Evolutionary conservation across 345 rosid genomes (phyloP), one percentile per base, ranked within the genome.

Genomic region (Citrus unshiu): DNA sequence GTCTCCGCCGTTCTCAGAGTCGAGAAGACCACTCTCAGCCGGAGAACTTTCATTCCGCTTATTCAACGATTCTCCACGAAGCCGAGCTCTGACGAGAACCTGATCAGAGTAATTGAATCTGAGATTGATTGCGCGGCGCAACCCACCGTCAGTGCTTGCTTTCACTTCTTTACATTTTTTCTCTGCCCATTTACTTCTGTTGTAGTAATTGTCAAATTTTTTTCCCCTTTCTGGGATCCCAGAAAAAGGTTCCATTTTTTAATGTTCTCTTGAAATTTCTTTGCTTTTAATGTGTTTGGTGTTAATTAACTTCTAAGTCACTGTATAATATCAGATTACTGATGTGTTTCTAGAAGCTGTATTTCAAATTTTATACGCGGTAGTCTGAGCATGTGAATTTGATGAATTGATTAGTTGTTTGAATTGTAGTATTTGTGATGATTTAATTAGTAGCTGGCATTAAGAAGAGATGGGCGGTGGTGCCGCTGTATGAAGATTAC

Each of bases 91-190:
- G 93, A 92, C 19, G 84, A 80, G 65, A 85, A 60, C 39, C 84
- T 92, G 10, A 56, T 88, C 51, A 75, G 81, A 25, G 86, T 87
- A 46, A 84, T 92, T 37, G 83, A 85, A 34, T 66, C 85, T 40
- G 93, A 89, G 83, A 88, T 90, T 27, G 91, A 86, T 5, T 86
- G 93, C 74, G 88, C 92, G 19, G 78, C 83, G 3, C 9, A 56
- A 18, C 79, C 79, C 72, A 4, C 30, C 2, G 78, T 75, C 30
- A 54, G 34, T 69, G 35, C 58, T 49, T 27, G 3, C 37, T 71
- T 54, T 69, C 25, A 58, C 58, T 40, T 58, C 43, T 58, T 14
- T 54, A 54, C 5, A 51, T 5, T 10, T 16, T 22, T 67, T 39
- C 67, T 62, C 8, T 14, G 29, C 62, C 8, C 5, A 22, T 67